A percentile compares a stretch with the other conserved stretches of the same genome.
Evolutionary conservation across 345 rosid genomes (phyloP).

Genomic region (Eucalyptus grandis): DNA sequence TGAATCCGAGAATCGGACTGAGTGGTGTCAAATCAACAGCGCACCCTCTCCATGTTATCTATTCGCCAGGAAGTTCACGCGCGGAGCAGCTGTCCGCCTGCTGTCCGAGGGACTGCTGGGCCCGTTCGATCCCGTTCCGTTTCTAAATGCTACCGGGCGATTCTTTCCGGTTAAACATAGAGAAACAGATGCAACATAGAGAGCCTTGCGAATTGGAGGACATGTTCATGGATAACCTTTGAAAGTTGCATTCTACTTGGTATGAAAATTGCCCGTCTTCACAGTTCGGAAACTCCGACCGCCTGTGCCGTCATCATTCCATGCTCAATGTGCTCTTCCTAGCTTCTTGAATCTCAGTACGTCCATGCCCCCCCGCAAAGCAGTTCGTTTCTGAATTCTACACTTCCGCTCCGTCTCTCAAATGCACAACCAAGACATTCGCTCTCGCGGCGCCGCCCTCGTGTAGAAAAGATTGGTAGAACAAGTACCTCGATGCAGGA

Average conservation of each 20-base stretch:
- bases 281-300: neutral
- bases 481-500: neutral
- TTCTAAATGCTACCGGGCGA: neutral
- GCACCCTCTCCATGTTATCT: neutral
- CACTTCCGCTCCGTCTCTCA: neutral
- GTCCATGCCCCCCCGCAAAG: neutral
- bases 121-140: neutral
- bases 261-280: neutral
- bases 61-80: conserved; percentile 13
- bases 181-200: neutral
- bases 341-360: neutral
- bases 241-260: neutral
- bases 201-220: neutral
- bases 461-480: neutral
- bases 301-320: neutral
- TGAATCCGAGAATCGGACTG: neutral
- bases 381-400: neutral
- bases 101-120: neutral
- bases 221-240: neutral
- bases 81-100: conserved; percentile 2
- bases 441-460: neutral
- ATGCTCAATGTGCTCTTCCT: neutral
- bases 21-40: neutral
- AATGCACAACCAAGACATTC: neutral
- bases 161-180: neutral